Conservation (phyloP, 257 asterid species). For the Solanum chiquidenum region DNA sequence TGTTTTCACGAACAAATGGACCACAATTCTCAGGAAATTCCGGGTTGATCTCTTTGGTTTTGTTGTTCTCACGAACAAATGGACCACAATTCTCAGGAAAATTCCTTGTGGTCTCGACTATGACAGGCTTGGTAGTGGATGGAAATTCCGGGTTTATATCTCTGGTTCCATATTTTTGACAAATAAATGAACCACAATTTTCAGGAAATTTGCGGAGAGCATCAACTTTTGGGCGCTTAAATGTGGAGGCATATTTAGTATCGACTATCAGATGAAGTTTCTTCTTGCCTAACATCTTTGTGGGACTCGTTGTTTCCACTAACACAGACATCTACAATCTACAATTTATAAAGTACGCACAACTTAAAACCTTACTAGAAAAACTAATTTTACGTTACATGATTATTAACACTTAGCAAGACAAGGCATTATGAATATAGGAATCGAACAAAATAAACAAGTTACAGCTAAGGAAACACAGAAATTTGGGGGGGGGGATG, state of each 20-base stretch:
- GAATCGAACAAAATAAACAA: not conserved
- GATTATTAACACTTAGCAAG: not conserved
- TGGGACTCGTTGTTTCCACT: not conserved
- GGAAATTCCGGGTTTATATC: too few species aligned
- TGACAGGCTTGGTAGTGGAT: not conserved
- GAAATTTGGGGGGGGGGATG: too few species aligned
- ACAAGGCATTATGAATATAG: not conserved
- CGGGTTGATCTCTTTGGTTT: too few species aligned
- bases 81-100: not conserved
- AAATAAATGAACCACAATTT: not conserved
- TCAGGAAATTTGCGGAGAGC: not conserved
- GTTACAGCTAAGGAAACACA: rapidly evolving
- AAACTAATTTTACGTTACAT: not conserved
- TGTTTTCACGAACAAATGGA: not conserved
- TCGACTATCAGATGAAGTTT: not conserved
- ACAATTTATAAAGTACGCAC: not conserved
- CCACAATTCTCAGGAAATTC: not conserved
- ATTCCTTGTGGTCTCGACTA: too few species aligned
- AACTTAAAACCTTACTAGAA: not conserved
- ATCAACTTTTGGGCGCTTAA: not conserved
- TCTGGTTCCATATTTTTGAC: too few species aligned
- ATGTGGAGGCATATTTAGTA: not conserved
- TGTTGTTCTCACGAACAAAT: not conserved
- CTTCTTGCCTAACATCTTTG: not conserved
- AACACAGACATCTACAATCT: not conserved